Conservation (phyloP, 2,329 filamentous ascomycete genomes). For the Exophiala alcalophila region DNA sequence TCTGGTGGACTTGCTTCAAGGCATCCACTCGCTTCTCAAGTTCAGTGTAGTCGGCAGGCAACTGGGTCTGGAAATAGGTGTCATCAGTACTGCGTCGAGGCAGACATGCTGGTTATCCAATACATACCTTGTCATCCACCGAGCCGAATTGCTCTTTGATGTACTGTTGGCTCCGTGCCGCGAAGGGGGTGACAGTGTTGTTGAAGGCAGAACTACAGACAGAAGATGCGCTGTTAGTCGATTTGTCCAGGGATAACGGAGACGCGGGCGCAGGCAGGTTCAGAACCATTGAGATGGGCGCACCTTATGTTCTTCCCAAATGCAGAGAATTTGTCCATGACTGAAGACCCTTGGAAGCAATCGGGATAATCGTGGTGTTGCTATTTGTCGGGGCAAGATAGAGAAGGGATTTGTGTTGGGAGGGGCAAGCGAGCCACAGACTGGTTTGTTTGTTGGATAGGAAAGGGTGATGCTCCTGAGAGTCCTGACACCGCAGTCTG, state of each 20-base stretch:
- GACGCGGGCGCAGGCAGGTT: constrained; percentile 7
- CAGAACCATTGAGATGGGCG: constrained; percentile 21
- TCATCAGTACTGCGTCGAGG: constrained; percentile 11
- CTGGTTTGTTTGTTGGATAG: background rate
- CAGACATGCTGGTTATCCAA: background rate
- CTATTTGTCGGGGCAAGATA: too few relatives aligned
- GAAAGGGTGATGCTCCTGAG: background rate
- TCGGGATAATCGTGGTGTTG: too few relatives aligned
- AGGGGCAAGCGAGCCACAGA: too few relatives aligned
- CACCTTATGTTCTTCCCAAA: constrained; percentile 70
- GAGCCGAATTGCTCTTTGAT: constrained; percentile 97
- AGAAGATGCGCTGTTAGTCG: constrained; percentile 32
- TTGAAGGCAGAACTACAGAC: constrained; percentile 56
- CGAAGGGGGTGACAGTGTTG: constrained; percentile 85
- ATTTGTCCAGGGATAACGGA: constrained; percentile 18
- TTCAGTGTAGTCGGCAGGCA: constrained; percentile 95
- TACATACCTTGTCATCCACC: constrained; percentile 81
- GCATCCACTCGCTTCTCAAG: constrained; percentile 98
- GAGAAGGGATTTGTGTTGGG: too few relatives aligned
- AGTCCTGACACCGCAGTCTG: too few relatives aligned
- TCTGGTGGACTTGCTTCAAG: constrained; percentile 93
- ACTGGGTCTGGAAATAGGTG: constrained; percentile 67
- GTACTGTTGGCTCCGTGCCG: constrained; percentile 91
- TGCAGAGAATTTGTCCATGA: constrained; percentile 67
- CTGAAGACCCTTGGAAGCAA: too few relatives aligned